A percentile compares a stretch with the other conserved stretches of the same genome.
Conservation (phyloP, 345 rosid genomes). For the Iberis pinnata region DNA sequence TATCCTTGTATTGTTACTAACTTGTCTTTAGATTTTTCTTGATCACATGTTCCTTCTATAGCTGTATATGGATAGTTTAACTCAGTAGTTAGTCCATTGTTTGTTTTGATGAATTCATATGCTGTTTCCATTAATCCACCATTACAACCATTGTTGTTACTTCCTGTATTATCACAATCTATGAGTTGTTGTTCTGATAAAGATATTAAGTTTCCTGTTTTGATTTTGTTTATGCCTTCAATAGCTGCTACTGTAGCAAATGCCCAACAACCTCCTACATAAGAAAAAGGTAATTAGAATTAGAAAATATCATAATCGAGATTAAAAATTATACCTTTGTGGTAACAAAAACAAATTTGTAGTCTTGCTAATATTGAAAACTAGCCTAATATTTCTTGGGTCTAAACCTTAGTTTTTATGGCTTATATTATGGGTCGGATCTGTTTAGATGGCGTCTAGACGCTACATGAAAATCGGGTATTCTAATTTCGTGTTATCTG, state of each 20-base stretch:
- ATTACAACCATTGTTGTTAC: constrained; percentile 49
- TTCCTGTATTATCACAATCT: constrained; percentile 53
- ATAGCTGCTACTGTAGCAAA: constrained; percentile 84
- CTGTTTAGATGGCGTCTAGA: too few species aligned
- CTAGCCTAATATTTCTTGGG: too few species aligned
- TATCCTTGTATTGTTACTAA: constrained; percentile 46
- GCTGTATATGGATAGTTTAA: constrained; percentile 56
- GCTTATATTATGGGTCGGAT: too few species aligned
- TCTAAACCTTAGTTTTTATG: too few species aligned
- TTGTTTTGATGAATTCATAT: constrained; percentile 40
- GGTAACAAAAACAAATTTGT: too few species aligned
- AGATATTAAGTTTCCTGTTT: constrained; percentile 51
- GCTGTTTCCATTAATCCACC: constrained; percentile 81
- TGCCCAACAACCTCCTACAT: constrained; percentile 95
- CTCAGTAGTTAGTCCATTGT: constrained; percentile 57
- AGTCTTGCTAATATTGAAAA: too few species aligned
- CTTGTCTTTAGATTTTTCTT: constrained; percentile 25
- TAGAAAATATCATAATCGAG: too few species aligned
- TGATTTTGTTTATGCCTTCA: constrained; percentile 69
- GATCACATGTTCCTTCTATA: constrained; percentile 37
- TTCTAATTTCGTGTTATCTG: too few species aligned
- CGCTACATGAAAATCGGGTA: too few species aligned
- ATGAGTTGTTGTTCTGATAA: constrained; percentile 84
- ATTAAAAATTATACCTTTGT: too few species aligned
- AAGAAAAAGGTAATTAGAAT: too few species aligned